Evolutionary conservation across 169 alveolate genomes (phyloP).

Genomic region (Plasmodium gonderi): DNA sequence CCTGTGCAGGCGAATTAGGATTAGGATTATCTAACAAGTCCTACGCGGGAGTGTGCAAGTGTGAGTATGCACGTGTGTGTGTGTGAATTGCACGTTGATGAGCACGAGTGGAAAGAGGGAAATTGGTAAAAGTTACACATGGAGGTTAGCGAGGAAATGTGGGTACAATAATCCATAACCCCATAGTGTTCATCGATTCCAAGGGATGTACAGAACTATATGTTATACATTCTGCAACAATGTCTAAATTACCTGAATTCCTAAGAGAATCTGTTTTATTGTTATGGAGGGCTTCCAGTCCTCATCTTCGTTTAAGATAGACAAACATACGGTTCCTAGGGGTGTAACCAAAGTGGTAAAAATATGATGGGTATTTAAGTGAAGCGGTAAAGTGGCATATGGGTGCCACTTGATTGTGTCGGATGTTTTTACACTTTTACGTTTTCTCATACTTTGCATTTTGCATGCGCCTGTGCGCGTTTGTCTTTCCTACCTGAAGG

Average conservation of each 20-base stretch:
- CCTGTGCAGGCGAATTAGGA: conserved; percentile 97
- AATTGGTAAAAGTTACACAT: no score
- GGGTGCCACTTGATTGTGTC: no score
- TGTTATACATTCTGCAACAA: background rate
- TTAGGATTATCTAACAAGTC: conserved; percentile 98
- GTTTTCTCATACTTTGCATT: background rate
- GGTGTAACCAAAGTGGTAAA: background rate
- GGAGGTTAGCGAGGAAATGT: no score
- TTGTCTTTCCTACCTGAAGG: conserved; percentile 96
- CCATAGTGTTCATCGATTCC: no score
- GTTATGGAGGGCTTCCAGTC: conserved; percentile 99
- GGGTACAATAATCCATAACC: no score
- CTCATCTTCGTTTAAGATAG: conserved; percentile 99
- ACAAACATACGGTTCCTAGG: conserved; percentile 94
- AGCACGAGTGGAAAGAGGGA: no score
- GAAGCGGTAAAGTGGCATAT: background rate
- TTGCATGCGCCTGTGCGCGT: no score
- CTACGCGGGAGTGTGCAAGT: conserved; percentile 74
- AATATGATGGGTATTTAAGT: background rate
- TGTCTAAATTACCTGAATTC: conserved; percentile 92
- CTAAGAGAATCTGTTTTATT: conserved; percentile 96
- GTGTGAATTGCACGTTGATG: no score
- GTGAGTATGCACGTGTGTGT: no score
- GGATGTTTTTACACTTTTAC: no score
- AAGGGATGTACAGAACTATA: background rate